Percentiles rank a stretch among this genome's conserved stretches.
phyloP scores from a whole-genome alignment of 495 filamentous ascomycete genomes.

The Penicillium egyptiacum region DNA sequence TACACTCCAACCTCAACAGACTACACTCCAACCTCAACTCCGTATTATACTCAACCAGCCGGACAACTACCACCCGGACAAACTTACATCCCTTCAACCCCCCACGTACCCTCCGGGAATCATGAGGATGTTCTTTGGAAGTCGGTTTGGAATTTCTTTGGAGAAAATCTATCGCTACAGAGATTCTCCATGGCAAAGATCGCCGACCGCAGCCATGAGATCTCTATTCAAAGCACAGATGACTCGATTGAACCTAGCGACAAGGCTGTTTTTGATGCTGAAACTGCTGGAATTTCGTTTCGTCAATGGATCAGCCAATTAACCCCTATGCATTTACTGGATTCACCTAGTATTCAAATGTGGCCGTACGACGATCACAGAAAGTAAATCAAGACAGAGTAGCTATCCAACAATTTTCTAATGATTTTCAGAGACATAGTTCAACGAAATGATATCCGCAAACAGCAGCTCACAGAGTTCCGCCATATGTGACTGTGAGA shows the following conservation, averaged over 20 bases:
- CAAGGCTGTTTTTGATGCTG: neutral
- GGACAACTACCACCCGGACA: too few species aligned
- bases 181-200: neutral
- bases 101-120: neutral
- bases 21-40: too few species aligned
- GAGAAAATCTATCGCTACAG: neutral
- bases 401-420: neutral
- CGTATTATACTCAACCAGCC: too few species aligned
- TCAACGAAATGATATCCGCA: neutral
- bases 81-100: too few species aligned
- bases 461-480: too few species aligned
- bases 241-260: neutral
- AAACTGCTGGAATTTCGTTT: neutral
- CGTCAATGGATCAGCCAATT: neutral
- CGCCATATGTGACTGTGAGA: too few species aligned
- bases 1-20: too few species aligned
- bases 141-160: neutral
- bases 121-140: neutral
- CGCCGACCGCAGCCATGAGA: neutral
- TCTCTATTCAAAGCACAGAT: neutral
- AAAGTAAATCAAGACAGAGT: neutral
- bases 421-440: neutral
- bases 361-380: neutral
- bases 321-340: neutral
- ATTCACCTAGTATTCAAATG: too few species aligned